phyloP scores from a whole-genome alignment of 192 early-diverging fungal genomes.

The Coemansia sp. region DNA sequence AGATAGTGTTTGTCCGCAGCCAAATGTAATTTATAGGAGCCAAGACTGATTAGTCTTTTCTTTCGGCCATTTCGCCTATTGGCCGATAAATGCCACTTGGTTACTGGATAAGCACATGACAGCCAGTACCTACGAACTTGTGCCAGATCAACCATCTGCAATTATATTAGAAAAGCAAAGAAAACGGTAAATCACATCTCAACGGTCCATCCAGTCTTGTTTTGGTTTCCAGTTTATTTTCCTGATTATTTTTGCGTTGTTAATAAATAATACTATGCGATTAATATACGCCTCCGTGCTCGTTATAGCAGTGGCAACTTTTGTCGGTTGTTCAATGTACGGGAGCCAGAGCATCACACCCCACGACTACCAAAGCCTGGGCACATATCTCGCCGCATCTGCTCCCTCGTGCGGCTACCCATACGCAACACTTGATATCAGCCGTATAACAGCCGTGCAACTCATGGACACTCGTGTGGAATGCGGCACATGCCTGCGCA shows the following conservation, averaged over 20 bases:
- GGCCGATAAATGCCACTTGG: too few species aligned
- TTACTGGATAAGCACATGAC: too few species aligned
- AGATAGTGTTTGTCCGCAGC: not conserved
- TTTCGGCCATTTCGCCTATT: too few species aligned
- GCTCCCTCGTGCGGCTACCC: slow-evolving; percentile 58
- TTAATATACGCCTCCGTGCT: not conserved
- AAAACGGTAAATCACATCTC: too few species aligned
- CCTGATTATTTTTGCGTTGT: not conserved
- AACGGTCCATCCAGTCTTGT: not conserved
- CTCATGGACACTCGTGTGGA: slow-evolving; percentile 32
- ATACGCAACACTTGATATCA: slow-evolving; percentile 53
- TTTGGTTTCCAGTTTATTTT: not conserved
- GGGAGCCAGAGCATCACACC: slow-evolving; percentile 51
- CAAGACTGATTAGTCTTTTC: too few species aligned
- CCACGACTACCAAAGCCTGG: slow-evolving; percentile 54
- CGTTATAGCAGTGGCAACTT: not conserved
- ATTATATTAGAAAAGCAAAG: too few species aligned
- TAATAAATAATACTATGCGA: not conserved
- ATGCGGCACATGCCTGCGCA: slow-evolving; percentile 56
- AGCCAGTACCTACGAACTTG: too few species aligned
- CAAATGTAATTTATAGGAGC: not conserved
- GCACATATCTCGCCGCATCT: slow-evolving; percentile 39
- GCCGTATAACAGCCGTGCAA: slow-evolving; percentile 57
- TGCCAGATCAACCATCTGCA: too few species aligned
- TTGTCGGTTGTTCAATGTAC: slow-evolving; percentile 15